Base-by-base conservation (phyloP, 257 asterid genomes). In the Oldenlandia corymbosa region DNA sequence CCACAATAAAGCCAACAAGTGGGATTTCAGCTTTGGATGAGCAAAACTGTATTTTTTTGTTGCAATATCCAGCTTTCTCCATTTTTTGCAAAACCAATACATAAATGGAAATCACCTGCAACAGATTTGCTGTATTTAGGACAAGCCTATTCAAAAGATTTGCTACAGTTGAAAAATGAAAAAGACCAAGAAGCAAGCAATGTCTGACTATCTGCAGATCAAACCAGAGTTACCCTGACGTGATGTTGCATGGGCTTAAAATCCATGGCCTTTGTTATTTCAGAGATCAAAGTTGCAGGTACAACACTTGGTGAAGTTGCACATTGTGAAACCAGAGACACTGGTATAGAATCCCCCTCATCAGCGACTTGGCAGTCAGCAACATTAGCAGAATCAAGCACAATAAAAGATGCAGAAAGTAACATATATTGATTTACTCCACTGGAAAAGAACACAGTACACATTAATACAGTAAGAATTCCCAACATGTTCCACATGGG, bases 1-100 rank as follows among this genome's bases (percentile, higher is more conserved):
- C 98, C 67, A 91, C 61, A 61, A 91, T 62, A 74, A 91, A 86
- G 66, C 96, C 90, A 69, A 93, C 93, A 47, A 86, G 73, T 58
- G 95, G 81, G 70, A 90, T 78, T 36, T 77, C 74, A 65, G 79
- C 52, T 31, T 62, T 49, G 28, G 66, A 72, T 50, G 37, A 76
- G 47, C 47, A 65, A 67, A 85, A 56, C 50, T 42, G 72, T 12
- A 14, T 42, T 56, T 74, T 71, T 67, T 81, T 67, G 14, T 46
- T 74, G 28, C 45, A 58, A 71, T 51, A 41, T 51, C 46, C 47
- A 62, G 52, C 65, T 49, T 77, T 59, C 68, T 61, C 68, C 64
- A 61, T 51, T 58, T 65, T 79, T 86, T 85, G 91, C 27, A 91
- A 61, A 48, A 85, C 78, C 32, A 89, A 81, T 39, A 79, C 60